These are phyloP conservation scores for Eremochloa ophiuroides DNA, from an alignment of 176 grass and related monocot species.

Conservation along the genomic window DNA sequence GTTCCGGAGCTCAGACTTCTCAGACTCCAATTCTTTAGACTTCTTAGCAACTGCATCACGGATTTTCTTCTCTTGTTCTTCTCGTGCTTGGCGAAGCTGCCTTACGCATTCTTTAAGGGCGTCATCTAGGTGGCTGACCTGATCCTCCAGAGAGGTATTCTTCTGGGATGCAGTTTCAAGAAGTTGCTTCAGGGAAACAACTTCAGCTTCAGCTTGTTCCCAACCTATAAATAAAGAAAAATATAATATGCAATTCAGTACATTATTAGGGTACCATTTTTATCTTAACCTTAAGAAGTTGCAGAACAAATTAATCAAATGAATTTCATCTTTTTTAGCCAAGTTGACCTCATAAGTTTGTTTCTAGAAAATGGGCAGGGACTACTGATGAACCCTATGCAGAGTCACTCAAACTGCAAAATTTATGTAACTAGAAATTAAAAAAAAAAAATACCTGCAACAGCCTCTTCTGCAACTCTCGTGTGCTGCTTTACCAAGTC, in stretches of 20 bases:
- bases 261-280: background rate
- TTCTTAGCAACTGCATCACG: constrained; percentile 46
- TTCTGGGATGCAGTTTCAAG: constrained; percentile 68
- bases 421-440: background rate
- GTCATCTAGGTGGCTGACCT: constrained; percentile 67
- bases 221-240: constrained; percentile 60
- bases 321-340: constrained; percentile 1
- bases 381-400: background rate
- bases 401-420: background rate
- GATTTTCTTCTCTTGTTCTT: constrained; percentile 81
- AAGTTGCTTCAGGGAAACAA: constrained; percentile 60
- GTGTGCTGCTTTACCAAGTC: constrained; percentile 92
- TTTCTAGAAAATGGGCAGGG: constrained; percentile 3
- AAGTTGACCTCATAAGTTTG: background rate
- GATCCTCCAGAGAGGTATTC: constrained; percentile 66
- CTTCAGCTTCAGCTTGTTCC: constrained; percentile 92
- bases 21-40: constrained; percentile 42
- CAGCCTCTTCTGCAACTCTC: constrained; percentile 97
- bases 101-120: constrained; percentile 97
- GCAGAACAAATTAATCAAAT: background rate
- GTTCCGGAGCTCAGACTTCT: constrained; percentile 52
- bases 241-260: background rate
- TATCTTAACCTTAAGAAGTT: background rate
- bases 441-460: constrained; percentile 57
- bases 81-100: constrained; percentile 75